Conservation (phyloP, 2,329 filamentous ascomycete genomes). For the Teratosphaeriaceae sp. region DNA sequence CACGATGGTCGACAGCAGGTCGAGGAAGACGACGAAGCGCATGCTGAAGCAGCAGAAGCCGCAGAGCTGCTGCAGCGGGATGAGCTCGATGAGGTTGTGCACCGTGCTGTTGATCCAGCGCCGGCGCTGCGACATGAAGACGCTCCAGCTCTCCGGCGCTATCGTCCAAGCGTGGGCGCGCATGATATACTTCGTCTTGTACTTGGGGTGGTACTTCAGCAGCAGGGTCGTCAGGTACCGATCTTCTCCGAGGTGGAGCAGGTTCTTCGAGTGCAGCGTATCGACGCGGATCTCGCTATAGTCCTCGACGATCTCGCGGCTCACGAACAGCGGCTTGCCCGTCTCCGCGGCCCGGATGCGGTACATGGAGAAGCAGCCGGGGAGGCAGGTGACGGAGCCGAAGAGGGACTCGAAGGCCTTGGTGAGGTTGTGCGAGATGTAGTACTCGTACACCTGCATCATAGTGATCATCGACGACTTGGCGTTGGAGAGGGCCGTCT, state of each 20-base stretch:
- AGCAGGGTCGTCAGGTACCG: conserved; percentile 93
- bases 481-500: conserved; percentile 87
- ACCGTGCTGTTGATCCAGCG: conserved; percentile 99
- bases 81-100: conserved; percentile 93
- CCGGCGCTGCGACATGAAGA: conserved; percentile 96
- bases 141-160: conserved; percentile 85
- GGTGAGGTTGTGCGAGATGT: conserved; percentile 93
- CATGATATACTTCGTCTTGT: conserved; percentile 98
- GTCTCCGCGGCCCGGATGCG: conserved; percentile 89
- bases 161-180: conserved; percentile 93
- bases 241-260: conserved; percentile 95
- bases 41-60: conserved; percentile 99
- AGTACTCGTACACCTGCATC: conserved; percentile 99
- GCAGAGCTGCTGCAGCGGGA: conserved; percentile 87
- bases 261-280: conserved; percentile 97
- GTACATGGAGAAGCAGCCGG: conserved; percentile 99
- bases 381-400: conserved; percentile 93
- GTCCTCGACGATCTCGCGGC: conserved; percentile 77
- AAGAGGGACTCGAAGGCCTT: conserved; percentile 98
- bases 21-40: conserved; percentile 94
- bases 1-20: conserved; percentile 84
- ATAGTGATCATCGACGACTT: conserved; percentile 93
- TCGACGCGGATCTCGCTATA: conserved; percentile 95
- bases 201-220: conserved; percentile 84
- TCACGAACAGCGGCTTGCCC: conserved; percentile 94